Evolutionary conservation across 345 rosid genomes (phyloP), one percentile per base, ranked within the genome.

Genomic region (Rhizophora mangle): DNA sequence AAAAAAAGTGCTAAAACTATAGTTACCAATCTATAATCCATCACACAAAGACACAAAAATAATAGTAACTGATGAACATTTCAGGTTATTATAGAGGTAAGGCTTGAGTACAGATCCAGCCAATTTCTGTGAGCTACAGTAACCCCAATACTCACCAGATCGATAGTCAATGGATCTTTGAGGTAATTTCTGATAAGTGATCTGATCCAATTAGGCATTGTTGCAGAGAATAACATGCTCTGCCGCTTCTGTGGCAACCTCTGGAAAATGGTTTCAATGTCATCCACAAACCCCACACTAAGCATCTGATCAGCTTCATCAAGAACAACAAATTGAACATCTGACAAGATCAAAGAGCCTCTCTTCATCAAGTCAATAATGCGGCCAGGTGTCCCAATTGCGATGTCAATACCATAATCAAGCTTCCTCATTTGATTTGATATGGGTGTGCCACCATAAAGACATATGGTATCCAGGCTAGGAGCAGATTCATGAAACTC

Each of bases 281-380:
- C 99, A 75, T 96, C 99, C 0, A 88, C 98, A 75, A 96, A 96
- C n/a, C 98, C 98, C 68, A 96, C 88, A 29, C 87, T 87, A 83
- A 96, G 99, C 99, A 92, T 96, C 89, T 92, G 97, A 81, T 96
- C 99, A 71, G 98, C 96, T 81, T 96, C 99, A 77, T 96, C 99
- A 46, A 96, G 78, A 78, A 96, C 91, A 60, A 90, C 78, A 80
- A 85, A 87, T 82, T 96, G 88, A 76, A 96, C 88, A 68, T 90
- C 96, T 0, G 91, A 82, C 60, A 96, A 83, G 67, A 80, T 83
- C 70, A 96, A 73, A 64, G 96, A 73, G 63, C 97, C 98, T 52
- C 99, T 87, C 85, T 90, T 92, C 76, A 96, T 82, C 63, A 96
- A 74, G 81, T 96, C 99, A 52, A 96, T 96, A 49, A 92, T 74